These are phyloP conservation scores for Jacaranda copaia DNA, from an alignment of 257 asterid species.

Conservation along the genomic window DNA sequence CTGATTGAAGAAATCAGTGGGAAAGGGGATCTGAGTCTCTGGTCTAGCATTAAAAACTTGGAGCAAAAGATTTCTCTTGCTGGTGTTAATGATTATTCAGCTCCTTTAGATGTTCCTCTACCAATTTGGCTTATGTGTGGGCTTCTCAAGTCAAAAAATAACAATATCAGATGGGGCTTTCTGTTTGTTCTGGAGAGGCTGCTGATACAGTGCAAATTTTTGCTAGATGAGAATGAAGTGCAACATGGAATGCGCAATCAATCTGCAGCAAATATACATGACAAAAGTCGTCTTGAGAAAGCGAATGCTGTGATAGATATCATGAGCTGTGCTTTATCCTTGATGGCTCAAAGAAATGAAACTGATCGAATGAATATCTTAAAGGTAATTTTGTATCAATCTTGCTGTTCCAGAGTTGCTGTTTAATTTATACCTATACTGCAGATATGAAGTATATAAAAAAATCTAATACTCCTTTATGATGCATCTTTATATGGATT, in stretches of 20 bases:
- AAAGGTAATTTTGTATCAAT: constrained; percentile 61
- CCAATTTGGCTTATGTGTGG: constrained; percentile 98
- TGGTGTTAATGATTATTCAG: constrained; percentile 84
- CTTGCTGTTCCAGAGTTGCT: constrained; percentile 20
- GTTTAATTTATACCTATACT: constrained; percentile 19
- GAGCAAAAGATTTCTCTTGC: constrained; percentile 77
- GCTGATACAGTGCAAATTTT: constrained; percentile 91
- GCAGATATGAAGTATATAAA: constrained; percentile 20
- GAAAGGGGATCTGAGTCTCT: constrained; percentile 69
- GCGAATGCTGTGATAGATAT: constrained; percentile 93
- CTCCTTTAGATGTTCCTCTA: constrained; percentile 75
- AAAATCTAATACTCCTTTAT: constrained; percentile 17
- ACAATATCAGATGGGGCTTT: constrained; percentile 84
- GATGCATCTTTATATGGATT: constrained; percentile 25
- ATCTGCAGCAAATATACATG: constrained; percentile 52
- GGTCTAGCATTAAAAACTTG: constrained; percentile 77
- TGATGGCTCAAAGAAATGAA: constrained; percentile 95
- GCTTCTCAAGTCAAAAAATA: constrained; percentile 83
- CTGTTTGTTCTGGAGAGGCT: constrained; percentile 93
- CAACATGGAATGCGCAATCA: constrained; percentile 67
- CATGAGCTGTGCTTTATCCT: constrained; percentile 92
- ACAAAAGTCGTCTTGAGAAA: constrained; percentile 82
- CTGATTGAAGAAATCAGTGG: constrained; percentile 85
- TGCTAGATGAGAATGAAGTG: constrained; percentile 95
- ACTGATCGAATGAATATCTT: constrained; percentile 94